A percentile compares a stretch with the other conserved stretches of the same genome.
Evolutionary conservation across 2,329 filamentous ascomycete species (phyloP).

Genomic region (Penicillium polonicum): DNA sequence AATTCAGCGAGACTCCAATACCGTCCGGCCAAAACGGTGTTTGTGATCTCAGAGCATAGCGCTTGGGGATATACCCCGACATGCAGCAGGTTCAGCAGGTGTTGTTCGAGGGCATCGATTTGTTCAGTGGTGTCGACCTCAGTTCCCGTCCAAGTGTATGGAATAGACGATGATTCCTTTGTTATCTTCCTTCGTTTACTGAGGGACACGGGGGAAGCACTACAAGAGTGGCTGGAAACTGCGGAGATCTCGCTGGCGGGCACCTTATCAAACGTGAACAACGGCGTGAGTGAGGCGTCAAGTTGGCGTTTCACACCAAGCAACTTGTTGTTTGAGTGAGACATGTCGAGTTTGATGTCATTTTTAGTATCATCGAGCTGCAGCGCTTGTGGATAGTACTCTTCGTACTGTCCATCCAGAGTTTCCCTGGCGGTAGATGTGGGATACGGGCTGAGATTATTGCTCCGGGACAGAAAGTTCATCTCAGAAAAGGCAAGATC

Average conservation of each 20-base stretch:
- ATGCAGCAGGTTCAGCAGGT: constrained; percentile 17
- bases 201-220: background rate
- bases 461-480: constrained; percentile 18
- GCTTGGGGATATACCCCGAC: constrained; percentile 11
- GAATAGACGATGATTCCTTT: constrained; percentile 4
- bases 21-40: background rate
- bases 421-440: background rate
- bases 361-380: background rate
- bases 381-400: background rate
- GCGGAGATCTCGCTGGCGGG: background rate
- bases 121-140: background rate
- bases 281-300: background rate
- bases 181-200: background rate
- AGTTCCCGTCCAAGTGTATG: constrained; percentile 15
- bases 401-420: background rate
- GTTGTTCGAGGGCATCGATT: constrained; percentile 5
- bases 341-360: background rate
- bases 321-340: background rate
- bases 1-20: constrained; percentile 29
- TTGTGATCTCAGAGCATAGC: background rate
- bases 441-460: background rate
- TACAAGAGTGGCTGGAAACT: no score
- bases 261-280: background rate
- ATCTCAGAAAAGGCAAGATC: constrained; percentile 27
- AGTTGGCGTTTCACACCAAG: background rate